Conservation (phyloP, 768 basidiomycete genomes). For the Suillus brevipes region DNA sequence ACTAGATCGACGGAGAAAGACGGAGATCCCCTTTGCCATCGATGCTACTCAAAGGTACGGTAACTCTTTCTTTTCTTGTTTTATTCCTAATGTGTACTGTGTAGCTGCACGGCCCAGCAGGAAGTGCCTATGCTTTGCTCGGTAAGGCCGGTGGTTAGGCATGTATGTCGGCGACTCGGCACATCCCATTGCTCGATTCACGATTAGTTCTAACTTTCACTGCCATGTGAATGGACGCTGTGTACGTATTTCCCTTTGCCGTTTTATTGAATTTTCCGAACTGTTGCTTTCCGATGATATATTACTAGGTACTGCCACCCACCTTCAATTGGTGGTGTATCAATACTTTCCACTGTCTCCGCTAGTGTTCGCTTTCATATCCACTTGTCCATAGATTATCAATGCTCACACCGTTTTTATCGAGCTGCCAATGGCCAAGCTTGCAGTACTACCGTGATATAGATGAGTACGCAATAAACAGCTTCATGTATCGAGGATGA, state of each 20-base stretch:
- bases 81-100: background rate
- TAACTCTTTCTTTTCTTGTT: background rate
- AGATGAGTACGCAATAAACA: background rate
- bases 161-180: background rate
- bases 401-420: background rate
- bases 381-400: background rate
- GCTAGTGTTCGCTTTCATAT: background rate
- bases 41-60: conserved; percentile 69
- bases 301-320: background rate
- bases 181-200: background rate
- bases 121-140: conserved; percentile 72
- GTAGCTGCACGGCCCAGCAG: conserved; percentile 73
- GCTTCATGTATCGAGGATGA: background rate
- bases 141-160: conserved; percentile 47
- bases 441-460: background rate
- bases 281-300: background rate
- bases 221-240: background rate
- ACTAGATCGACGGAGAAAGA: conserved; percentile 74
- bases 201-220: background rate
- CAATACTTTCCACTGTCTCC: background rate
- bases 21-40: conserved; percentile 65
- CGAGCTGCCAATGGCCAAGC: background rate
- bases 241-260: background rate
- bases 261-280: background rate
- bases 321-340: background rate